Percentiles rank a stretch among this genome's conserved stretches.
Evolutionary conservation across 768 basidiomycete species (phyloP).

Genomic region (Psilocybe cyanescens): DNA sequence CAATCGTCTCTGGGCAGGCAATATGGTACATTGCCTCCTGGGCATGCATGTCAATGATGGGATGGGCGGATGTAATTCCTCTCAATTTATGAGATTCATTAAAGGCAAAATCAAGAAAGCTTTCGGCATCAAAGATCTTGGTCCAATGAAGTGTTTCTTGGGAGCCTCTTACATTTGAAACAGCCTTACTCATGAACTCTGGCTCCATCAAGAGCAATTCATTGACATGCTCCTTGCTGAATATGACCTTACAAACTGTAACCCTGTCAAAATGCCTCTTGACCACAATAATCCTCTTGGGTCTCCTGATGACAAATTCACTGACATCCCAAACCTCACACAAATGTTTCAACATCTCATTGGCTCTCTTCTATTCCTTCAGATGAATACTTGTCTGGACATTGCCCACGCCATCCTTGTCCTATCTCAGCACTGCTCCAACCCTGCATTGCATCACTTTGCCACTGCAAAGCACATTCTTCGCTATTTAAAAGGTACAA

Average conservation of each 20-base stretch:
- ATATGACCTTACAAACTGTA: background rate
- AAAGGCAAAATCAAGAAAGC: conserved; percentile 15
- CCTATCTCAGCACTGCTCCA: conserved; percentile 34
- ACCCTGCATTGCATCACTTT: conserved; percentile 39
- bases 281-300: conserved; percentile 28
- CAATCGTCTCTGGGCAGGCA: background rate
- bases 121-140: conserved; percentile 27
- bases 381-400: conserved; percentile 38
- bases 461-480: conserved; percentile 40
- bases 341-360: conserved; percentile 32
- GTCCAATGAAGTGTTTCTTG: conserved; percentile 25
- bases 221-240: background rate
- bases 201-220: conserved; percentile 32
- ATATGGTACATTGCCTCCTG: conserved; percentile 11
- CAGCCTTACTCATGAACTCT: conserved; percentile 21
- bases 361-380: conserved; percentile 26
- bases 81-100: conserved; percentile 7
- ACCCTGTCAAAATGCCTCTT: conserved; percentile 21
- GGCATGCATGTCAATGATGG: conserved; percentile 30
- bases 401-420: conserved; percentile 38
- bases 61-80: conserved; percentile 15
- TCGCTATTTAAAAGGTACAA: conserved; percentile 38
- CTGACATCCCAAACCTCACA: conserved; percentile 16
- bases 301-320: conserved; percentile 33
- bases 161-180: conserved; percentile 21